Base-by-base conservation (phyloP, 805 yeast genomes). In the Nakazawaea ambrosiae region DNA sequence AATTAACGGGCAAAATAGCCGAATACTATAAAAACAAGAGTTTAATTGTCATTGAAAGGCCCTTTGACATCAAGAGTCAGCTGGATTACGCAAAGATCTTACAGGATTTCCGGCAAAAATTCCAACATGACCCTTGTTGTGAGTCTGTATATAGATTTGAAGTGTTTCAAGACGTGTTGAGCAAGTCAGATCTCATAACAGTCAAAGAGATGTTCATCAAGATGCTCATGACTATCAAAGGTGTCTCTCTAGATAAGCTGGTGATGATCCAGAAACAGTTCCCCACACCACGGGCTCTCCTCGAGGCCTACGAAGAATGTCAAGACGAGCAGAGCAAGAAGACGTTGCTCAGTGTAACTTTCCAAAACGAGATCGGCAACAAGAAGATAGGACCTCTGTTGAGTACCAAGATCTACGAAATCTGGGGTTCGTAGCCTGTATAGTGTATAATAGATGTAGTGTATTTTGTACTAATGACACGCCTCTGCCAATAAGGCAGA, bases 231-330 rank as follows among this genome's bases (percentile, higher is more conserved):
- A 73, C 88, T 3, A 70, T 83, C 2, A 70, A 74, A 43, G 98
- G 97, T 1, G 66, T 92, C 1, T 76, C 95, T 0, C 59, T 85
- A 22, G 97, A 90, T 45, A 87, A 84, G 53, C 98, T 98, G 0
- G 52, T 76, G 8, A 75, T 75, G 6, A 77, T 92, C 8, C 97
- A 89, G 57, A 63, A 64, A 15, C 54, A 67, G 29, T 92, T 67
- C 51, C 75, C 77, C 2, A 89, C 97, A 0, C 92, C 97, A 0
- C 60, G 61, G 25, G 54, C 51, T 15, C 63, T 90, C n/a, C 53
- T 80, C 10, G 63, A 66, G 16, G 74, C 68, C 9, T 83, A 63
- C 46, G 60, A 48, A 10, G 33, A 33, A 2, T 47, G 44, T 41
- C 2, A 44, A 20, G 20, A 46, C 41, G 37, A 42, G 39, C 4